Conservation (phyloP, 106 monocot species). For the Ottelia alismoides region DNA sequence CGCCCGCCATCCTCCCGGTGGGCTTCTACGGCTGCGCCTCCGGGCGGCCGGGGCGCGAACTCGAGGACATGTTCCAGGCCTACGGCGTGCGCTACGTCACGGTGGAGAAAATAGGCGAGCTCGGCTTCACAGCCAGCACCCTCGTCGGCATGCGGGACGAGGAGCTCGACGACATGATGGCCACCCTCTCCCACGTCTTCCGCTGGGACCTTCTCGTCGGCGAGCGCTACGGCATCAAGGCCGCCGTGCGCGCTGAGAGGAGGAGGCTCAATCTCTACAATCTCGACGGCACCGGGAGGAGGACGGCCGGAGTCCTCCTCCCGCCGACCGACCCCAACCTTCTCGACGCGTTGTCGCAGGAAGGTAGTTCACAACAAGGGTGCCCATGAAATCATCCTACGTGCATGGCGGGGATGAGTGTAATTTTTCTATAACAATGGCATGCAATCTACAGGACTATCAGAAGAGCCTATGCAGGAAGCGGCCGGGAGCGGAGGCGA, state of each 20-base stretch:
- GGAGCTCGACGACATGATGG: constrained; percentile 82
- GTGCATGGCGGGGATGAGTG: too few species aligned
- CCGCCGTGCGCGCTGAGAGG: constrained; percentile 52
- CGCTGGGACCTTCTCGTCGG: constrained; percentile 71
- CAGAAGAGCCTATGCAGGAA: constrained; percentile 68
- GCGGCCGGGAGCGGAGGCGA: constrained; percentile 62
- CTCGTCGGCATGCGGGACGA: constrained; percentile 46
- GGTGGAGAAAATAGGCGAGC: constrained; percentile 41
- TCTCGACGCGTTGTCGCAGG: constrained; percentile 65
- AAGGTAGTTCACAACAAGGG: constrained; percentile 16
- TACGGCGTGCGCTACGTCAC: too few species aligned
- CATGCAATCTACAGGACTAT: too few species aligned
- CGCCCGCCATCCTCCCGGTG: too few species aligned
- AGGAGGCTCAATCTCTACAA: too few species aligned
- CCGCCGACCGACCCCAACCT: constrained; percentile 18
- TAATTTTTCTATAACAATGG: too few species aligned
- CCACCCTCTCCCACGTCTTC: constrained; percentile 50
- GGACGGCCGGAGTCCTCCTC: too few species aligned
- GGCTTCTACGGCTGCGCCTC: too few species aligned
- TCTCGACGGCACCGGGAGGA: too few species aligned
- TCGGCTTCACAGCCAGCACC: constrained; percentile 60
- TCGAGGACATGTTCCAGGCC: too few species aligned
- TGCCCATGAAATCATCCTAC: not conserved
- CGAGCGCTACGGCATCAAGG: constrained; percentile 62
- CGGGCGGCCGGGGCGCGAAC: too few species aligned